Percentiles rank a stretch among this genome's conserved stretches.
phyloP scores from a whole-genome alignment of 257 asterid species.

The Penstemon davidsonii region DNA sequence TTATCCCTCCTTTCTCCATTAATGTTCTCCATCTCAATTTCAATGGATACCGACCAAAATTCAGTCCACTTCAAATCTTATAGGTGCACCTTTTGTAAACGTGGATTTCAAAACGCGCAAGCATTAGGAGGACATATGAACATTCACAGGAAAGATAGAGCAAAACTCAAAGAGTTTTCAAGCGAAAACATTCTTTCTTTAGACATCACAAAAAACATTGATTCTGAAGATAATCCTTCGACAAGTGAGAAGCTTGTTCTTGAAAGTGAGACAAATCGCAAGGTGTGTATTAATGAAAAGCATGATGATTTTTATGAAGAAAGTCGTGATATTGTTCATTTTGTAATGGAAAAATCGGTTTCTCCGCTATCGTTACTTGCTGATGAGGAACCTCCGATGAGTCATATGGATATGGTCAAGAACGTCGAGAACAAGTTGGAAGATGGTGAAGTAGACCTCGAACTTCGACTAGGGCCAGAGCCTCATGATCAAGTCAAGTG shows the following conservation, averaged over 20 bases:
- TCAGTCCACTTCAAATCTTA: conserved; percentile 36
- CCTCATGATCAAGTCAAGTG: conserved; percentile 32
- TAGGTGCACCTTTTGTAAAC: conserved; percentile 59
- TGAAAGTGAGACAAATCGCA: conserved; percentile 19
- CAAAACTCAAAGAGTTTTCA: conserved; percentile 49
- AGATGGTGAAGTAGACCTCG: conserved; percentile 42
- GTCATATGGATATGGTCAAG: conserved; percentile 17
- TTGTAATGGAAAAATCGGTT: not conserved
- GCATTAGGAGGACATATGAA: conserved; percentile 89
- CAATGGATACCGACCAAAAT: conserved; percentile 39
- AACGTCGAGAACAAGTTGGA: conserved; percentile 15
- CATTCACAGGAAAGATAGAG: conserved; percentile 72
- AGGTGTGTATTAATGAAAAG: conserved; percentile 1
- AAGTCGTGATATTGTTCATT: not conserved
- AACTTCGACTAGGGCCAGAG: conserved; percentile 50
- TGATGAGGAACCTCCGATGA: conserved; percentile 19
- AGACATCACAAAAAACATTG: conserved; percentile 22
- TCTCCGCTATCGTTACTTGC: conserved; percentile 27
- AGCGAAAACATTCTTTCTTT: conserved; percentile 31
- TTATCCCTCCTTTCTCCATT: not conserved
- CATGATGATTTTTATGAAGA: not conserved
- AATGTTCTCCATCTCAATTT: not conserved
- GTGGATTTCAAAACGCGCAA: conserved; percentile 73
- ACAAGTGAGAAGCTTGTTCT: not conserved
- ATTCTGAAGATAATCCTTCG: conserved; percentile 4